Evolutionary conservation across 352 stramenopile genomes (phyloP), one percentile per base, ranked within the genome.

Genomic region (Globisporangium viniferum): DNA sequence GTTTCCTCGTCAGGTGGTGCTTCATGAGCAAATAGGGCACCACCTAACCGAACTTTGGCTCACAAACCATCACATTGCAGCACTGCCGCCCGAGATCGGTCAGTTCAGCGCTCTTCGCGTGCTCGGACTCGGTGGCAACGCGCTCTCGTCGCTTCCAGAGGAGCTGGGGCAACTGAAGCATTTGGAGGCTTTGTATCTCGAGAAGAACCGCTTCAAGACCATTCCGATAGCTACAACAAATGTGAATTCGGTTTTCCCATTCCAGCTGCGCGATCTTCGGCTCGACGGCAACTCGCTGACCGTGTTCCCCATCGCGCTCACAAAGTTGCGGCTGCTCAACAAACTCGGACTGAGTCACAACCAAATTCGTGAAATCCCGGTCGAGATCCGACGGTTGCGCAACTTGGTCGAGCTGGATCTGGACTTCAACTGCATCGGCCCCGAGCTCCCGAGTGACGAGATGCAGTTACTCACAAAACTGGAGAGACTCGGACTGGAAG

Each of bases 361-460:
- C 44, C 67, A 73, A 5, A 54, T 93, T 3, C 75, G 68, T 12
- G 14, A 31, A 0, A 15, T 93, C 5, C 81, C 85, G 0, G 24
- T 59, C 3, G 67, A 88, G 55, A 80, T 93, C 48, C 77, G 81
- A 27, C 75, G 79, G 18, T 75, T 93, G 6, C 58, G 51, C 14
- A 86, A 88, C 63, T 78, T 93, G 46, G 72, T 92, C 5, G 77
- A 91, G 35, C 62, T 93, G 15, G 77, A 93, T 27, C 63, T 93
- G 39, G 83, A 92, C 69, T 77, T 81, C 71, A 93, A 93, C 46
- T 39, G 33, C 14, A 78, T 93, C 31, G 72, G 82, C 5, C 55
- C 68, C 20, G 53, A 56, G 10, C 48, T 93, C 15, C 80, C 83
- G 1, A 41, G 12, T 5, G 27, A 69, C 10, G 81, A 80, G 27